phyloP scores from a whole-genome alignment of 352 stramenopile genomes.

The Globisporangium cylindrosporum region DNA sequence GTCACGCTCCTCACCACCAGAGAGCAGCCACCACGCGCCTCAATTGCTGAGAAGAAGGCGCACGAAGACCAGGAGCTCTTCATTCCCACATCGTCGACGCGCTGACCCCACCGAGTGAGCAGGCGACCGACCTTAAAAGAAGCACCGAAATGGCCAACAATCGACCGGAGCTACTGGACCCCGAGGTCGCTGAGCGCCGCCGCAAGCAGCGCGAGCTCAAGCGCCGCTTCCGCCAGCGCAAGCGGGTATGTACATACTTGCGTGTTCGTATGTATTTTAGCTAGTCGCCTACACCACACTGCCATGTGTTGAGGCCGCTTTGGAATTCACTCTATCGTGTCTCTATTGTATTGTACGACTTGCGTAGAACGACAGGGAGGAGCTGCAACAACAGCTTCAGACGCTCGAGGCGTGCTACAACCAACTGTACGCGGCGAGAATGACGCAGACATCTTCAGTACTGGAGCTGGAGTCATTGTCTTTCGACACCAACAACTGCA shows the following conservation, averaged over 20 bases:
- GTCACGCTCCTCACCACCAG: too few species aligned
- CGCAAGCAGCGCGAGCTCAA: constrained; percentile 19
- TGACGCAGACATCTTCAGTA: not conserved
- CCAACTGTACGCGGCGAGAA: constrained; percentile 4
- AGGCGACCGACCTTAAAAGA: too few species aligned
- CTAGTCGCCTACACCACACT: not conserved
- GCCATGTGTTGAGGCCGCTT: too few species aligned
- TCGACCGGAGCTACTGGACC: not conserved
- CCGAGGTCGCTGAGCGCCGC: constrained; percentile 9
- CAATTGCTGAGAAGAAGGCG: not conserved
- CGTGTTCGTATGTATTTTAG: not conserved
- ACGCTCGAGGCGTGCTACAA: constrained; percentile 11
- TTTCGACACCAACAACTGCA: not conserved
- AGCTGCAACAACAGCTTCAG: constrained; percentile 8
- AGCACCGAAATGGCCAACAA: not conserved
- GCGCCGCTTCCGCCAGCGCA: constrained; percentile 16
- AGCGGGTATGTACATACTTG: constrained; percentile 9
- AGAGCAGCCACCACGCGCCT: too few species aligned
- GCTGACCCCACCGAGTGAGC: not conserved
- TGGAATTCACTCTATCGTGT: not conserved
- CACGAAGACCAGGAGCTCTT: not conserved
- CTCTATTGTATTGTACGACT: not conserved
- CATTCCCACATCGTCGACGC: not conserved
- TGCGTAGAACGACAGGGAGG: constrained; percentile 7
- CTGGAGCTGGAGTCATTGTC: not conserved